phyloP scores from a whole-genome alignment of 768 basidiomycete species.

The Psilocybe sp. region DNA sequence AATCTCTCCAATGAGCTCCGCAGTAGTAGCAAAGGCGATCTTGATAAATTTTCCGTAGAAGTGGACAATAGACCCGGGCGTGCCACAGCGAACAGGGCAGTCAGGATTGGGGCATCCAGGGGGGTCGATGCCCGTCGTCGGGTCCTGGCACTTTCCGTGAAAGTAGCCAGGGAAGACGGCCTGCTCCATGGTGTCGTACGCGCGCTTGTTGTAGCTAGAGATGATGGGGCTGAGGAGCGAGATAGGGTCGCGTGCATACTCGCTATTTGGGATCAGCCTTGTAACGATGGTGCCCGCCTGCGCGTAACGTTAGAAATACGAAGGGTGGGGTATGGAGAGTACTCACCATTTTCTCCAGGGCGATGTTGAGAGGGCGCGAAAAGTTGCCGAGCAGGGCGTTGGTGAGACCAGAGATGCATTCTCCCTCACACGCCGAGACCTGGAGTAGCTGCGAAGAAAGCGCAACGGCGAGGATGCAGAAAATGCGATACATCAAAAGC shows the following conservation, averaged over 20 bases:
- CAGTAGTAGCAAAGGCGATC: slow-evolving; percentile 48
- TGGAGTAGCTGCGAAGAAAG: slow-evolving; percentile 20
- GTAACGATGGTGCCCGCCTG: slow-evolving; percentile 20
- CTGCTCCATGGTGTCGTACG: slow-evolving; percentile 42
- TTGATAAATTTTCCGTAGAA: slow-evolving; percentile 49
- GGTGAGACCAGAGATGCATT: slow-evolving; percentile 63
- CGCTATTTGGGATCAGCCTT: slow-evolving; percentile 11
- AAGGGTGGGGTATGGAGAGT: background rate
- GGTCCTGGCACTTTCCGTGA: slow-evolving; percentile 69
- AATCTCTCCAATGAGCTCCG: slow-evolving; percentile 29
- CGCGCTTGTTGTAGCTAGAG: slow-evolving; percentile 39
- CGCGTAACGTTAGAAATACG: background rate
- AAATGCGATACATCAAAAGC: too few species aligned
- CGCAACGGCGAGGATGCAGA: slow-evolving; percentile 5
- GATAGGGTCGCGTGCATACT: slow-evolving; percentile 5
- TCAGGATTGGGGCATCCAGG: slow-evolving; percentile 76
- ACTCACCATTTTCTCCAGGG: slow-evolving; percentile 43
- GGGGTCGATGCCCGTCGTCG: slow-evolving; percentile 49
- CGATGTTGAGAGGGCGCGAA: slow-evolving; percentile 33
- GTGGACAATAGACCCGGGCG: slow-evolving; percentile 77
- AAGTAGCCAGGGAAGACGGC: slow-evolving; percentile 72
- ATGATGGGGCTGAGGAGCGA: slow-evolving; percentile 46
- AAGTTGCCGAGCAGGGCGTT: slow-evolving; percentile 53
- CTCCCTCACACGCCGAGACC: slow-evolving; percentile 64
- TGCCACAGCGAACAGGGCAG: slow-evolving; percentile 77